Conservation (phyloP, 192 early-diverging fungal species). For the Coemansia sp. region DNA sequence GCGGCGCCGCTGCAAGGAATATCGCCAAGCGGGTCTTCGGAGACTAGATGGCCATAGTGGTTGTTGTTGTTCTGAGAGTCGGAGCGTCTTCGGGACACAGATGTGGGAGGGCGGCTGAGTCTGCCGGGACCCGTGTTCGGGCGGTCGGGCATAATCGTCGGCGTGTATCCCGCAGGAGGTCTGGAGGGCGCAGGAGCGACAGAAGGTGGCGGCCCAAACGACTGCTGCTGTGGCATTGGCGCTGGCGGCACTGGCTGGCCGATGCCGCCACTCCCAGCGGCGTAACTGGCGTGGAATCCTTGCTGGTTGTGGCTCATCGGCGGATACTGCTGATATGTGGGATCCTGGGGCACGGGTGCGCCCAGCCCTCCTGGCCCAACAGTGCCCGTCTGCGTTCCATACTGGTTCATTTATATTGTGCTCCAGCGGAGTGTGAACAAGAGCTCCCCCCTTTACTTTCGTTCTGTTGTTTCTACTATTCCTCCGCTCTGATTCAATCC, state of each 20-base stretch:
- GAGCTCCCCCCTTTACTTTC: not conserved
- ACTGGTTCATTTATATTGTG: conserved; percentile 15
- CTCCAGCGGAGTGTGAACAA: not conserved
- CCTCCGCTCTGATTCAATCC: not conserved
- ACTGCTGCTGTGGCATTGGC: conserved; percentile 18
- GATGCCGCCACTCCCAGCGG: not conserved
- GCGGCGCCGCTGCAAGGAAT: conserved; percentile 38
- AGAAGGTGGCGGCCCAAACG: not conserved
- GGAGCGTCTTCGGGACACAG: conserved; percentile 8
- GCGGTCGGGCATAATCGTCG: conserved; percentile 12
- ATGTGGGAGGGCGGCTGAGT: conserved; percentile 12
- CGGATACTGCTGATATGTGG: conserved; percentile 14
- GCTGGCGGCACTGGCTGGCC: conserved; percentile 6
- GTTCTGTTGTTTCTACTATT: not conserved
- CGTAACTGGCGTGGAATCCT: conserved; percentile 5
- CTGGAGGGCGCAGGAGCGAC: not conserved
- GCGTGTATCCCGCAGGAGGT: conserved; percentile 12
- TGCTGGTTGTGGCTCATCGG: conserved; percentile 11
- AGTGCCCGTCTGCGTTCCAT: conserved; percentile 3
- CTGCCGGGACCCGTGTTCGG: conserved; percentile 9
- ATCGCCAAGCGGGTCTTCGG: conserved; percentile 22
- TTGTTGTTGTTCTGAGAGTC: conserved; percentile 3
- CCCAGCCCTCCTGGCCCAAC: not conserved
- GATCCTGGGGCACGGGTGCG: not conserved
- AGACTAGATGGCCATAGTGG: conserved; percentile 49